Base-by-base conservation (phyloP, 2,329 filamentous ascomycete species). In the Rutstroemia sp. region DNA sequence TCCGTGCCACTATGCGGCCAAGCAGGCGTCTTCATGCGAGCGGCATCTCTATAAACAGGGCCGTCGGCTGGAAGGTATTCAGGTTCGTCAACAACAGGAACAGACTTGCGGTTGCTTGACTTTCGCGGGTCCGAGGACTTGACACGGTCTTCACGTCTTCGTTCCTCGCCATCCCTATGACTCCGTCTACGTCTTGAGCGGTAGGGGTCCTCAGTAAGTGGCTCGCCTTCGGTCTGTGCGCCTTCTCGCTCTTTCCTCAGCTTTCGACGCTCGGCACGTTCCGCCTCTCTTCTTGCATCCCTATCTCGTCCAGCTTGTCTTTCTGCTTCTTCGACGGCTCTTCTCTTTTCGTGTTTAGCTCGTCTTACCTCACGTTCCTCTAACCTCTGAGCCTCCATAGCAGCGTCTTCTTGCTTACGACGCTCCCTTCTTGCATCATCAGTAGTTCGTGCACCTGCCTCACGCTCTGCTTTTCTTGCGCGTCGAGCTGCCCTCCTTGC, bases 1-100 rank as follows among this genome's bases (percentile, higher is more conserved):
- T 79, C 81, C 0, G 82, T 85, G 25, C 82, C 82, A 6, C 79
- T 83, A 66, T 84, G 79, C 18, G 82, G 82, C 82, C 82, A 85
- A 9, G 73, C 73, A 8, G 75, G 60, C 51, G 65, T 71, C 23
- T 63, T 53, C 53, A 62, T 67, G 56, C 64, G 66, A 38, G 59
- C 65, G 7, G 65, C 62, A 49, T 62, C 62, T 49, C 60, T 65
- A 39, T 66, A 62, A 14, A 66, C 64, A 16, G 59, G 64, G 4
- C 64, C 66, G 50, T 67, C 66, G 4, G 61, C 61, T 19, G 65
- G 62, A 18, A 64, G 51, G n/a, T 56, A 66, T 53, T 66, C 65
- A 2, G 60, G 58, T 16, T 65, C 63, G 21, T 78, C 74, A 2
- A 72, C 75, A 0, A 73, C 73, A 12, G 71, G 70, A 38, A 75